Evolutionary conservation across 1,139 yeast species (phyloP).

Genomic region (Taiozyma sp.): DNA sequence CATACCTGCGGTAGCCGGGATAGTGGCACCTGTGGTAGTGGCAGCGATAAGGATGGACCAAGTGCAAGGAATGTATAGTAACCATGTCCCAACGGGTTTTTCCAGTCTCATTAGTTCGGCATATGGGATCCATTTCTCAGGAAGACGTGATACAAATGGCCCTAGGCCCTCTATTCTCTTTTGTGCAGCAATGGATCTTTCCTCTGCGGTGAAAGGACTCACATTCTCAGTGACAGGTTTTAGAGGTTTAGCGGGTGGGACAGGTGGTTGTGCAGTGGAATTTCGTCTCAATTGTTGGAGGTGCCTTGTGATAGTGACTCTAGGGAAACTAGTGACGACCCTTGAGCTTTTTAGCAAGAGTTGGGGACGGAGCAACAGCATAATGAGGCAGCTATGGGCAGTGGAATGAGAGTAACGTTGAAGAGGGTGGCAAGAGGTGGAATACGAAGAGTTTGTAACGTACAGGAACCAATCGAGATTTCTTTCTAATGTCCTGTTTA

Average conservation of each 20-base stretch:
- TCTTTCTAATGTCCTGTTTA: background rate
- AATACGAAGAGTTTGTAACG: background rate
- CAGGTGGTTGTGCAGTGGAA: background rate
- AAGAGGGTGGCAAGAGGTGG: background rate
- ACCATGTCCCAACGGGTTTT: slow-evolving; percentile 90
- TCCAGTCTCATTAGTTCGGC: slow-evolving; percentile 90
- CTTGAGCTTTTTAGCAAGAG: background rate
- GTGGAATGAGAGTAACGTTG: background rate
- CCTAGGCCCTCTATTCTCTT: slow-evolving; percentile 59
- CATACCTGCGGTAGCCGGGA: slow-evolving; percentile 54
- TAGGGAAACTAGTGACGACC: background rate
- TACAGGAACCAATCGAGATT: background rate
- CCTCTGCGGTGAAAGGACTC: slow-evolving; percentile 37
- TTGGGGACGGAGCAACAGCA: background rate
- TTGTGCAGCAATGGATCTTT: slow-evolving; percentile 50
- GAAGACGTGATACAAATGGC: slow-evolving; percentile 55
- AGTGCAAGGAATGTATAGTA: slow-evolving; percentile 73
- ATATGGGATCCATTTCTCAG: slow-evolving; percentile 75
- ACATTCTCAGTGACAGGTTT: background rate
- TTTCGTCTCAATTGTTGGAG: background rate
- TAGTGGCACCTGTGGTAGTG: slow-evolving; percentile 61
- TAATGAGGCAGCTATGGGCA: background rate
- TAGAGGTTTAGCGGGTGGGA: background rate
- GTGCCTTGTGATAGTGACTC: background rate
- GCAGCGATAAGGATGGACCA: slow-evolving; percentile 70